phyloP scores from a whole-genome alignment of 2,329 filamentous ascomycete species.

The Stagonosporopsis tanaceti region DNA sequence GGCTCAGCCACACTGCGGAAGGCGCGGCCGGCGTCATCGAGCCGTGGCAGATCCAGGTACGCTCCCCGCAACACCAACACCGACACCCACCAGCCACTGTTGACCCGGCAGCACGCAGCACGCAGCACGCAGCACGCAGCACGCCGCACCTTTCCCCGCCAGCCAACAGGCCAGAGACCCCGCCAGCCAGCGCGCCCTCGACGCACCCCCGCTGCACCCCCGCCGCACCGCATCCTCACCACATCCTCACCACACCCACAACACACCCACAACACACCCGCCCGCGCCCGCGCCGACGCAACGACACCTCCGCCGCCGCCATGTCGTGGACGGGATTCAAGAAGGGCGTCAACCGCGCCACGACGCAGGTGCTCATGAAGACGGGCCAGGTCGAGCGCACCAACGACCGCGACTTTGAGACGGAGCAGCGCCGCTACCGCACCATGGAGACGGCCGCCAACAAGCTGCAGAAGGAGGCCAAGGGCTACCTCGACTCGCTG shows the following conservation, averaged over 20 bases:
- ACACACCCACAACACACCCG: not conserved
- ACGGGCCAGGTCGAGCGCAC: constrained; percentile 98
- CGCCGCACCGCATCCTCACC: no score
- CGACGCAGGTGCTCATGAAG: constrained; percentile 99
- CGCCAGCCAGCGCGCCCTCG: no score
- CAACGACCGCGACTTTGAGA: constrained; percentile 97
- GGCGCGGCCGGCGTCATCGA: constrained; percentile 3
- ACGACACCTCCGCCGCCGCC: constrained; percentile 25
- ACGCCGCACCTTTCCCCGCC: not conserved
- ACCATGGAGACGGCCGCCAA: constrained; percentile 96
- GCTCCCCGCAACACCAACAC: not conserved
- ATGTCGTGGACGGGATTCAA: constrained; percentile 78
- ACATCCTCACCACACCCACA: not conserved
- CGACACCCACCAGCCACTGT: not conserved
- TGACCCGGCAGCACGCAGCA: not conserved
- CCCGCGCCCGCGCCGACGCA: not conserved
- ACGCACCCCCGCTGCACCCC: no score
- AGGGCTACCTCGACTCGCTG: constrained; percentile 95
- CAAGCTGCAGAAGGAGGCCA: constrained; percentile 95
- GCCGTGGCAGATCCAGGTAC: not conserved
- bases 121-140: not conserved
- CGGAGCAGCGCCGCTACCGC: constrained; percentile 94
- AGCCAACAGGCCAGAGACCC: not conserved
- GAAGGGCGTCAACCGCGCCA: constrained; percentile 98
- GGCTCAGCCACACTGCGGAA: not conserved